These are phyloP conservation scores for Starmerella bacillaris DNA, from an alignment of 805 yeast genomes.

Conservation along the genomic window DNA sequence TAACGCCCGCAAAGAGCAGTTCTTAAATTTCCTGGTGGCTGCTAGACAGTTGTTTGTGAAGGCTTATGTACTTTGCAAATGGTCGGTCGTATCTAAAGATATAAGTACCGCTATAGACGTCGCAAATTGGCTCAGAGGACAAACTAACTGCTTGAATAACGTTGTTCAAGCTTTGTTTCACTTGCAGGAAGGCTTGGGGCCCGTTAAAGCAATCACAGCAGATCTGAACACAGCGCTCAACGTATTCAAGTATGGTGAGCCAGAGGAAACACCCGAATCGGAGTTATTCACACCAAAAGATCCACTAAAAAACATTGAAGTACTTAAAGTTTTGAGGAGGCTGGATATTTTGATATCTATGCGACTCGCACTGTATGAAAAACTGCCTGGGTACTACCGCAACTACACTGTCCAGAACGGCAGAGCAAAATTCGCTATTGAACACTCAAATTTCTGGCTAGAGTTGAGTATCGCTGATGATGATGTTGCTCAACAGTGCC, in stretches of 20 bases:
- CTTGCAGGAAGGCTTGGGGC: slow-evolving; percentile 52
- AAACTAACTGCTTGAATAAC: slow-evolving; percentile 48
- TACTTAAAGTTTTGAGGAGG: slow-evolving; percentile 44
- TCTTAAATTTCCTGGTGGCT: slow-evolving; percentile 49
- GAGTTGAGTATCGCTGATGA: slow-evolving; percentile 63
- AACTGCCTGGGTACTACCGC: slow-evolving; percentile 45
- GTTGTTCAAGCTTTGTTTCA: slow-evolving; percentile 47
- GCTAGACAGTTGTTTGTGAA: slow-evolving; percentile 72
- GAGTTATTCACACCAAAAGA: slow-evolving; percentile 28
- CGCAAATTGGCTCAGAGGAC: slow-evolving; percentile 70
- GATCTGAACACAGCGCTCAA: slow-evolving; percentile 77
- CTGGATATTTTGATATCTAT: slow-evolving; percentile 58
- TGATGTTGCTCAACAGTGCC: slow-evolving; percentile 31
- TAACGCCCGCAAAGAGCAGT: slow-evolving; percentile 43
- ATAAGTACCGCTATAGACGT: slow-evolving; percentile 66
- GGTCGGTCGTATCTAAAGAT: slow-evolving; percentile 62
- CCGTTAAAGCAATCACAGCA: slow-evolving; percentile 84
- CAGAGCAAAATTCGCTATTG: slow-evolving; percentile 43
- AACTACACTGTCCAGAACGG: slow-evolving; percentile 59
- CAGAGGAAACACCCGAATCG: slow-evolving; percentile 39
- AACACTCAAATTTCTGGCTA: slow-evolving; percentile 45
- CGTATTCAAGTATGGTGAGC: slow-evolving; percentile 61
- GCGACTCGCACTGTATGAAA: slow-evolving; percentile 44
- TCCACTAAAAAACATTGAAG: slow-evolving; percentile 36
- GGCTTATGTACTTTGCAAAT: slow-evolving; percentile 68